A percentile compares a stretch with the other conserved stretches of the same genome.
Evolutionary conservation across 2,329 filamentous ascomycete species (phyloP).

Genomic region (Tympanopsis confertula): DNA sequence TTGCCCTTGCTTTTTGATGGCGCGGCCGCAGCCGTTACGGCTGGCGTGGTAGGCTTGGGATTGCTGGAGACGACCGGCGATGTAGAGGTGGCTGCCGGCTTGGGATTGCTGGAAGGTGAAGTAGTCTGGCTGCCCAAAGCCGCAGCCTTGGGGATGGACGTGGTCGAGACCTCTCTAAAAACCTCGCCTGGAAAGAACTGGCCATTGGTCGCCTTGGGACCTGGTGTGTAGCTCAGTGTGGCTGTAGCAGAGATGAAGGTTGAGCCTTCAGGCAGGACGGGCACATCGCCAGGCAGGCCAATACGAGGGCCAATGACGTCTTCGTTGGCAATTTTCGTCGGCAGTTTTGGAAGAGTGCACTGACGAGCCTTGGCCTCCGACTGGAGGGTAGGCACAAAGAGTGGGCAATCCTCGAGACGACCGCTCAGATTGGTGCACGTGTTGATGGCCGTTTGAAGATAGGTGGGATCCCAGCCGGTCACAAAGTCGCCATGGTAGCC

Average conservation of each 20-base stretch:
- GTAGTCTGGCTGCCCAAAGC: background rate
- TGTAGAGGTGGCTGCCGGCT: conserved; percentile 4
- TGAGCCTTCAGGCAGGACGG: conserved; percentile 28
- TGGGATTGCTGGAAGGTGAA: conserved; percentile 1
- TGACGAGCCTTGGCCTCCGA: conserved; percentile 34
- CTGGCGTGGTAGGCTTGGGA: conserved; percentile 3
- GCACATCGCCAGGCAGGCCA: conserved; percentile 54
- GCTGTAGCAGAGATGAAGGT: conserved; percentile 8
- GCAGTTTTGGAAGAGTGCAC: conserved; percentile 50
- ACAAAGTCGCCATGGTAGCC: conserved; percentile 76
- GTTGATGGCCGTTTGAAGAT: conserved; percentile 62
- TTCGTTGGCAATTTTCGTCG: conserved; percentile 42
- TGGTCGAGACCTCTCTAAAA: conserved; percentile 21
- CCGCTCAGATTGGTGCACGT: conserved; percentile 65
- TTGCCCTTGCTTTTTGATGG: conserved; percentile 11
- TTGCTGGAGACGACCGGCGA: conserved; percentile 5
- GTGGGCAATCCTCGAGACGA: conserved; percentile 56
- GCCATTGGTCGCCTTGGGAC: conserved; percentile 15
- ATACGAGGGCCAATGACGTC: conserved; percentile 41
- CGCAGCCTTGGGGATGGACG: conserved; percentile 2
- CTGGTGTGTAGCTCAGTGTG: conserved; percentile 22
- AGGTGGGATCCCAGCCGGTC: conserved; percentile 60
- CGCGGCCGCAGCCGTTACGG: conserved; percentile 8
- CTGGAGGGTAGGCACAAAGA: conserved; percentile 58
- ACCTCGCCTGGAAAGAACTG: conserved; percentile 27